Evolutionary conservation across 257 asterid species (phyloP), one percentile per base, ranked within the genome.

Genomic region (Plantago major): DNA sequence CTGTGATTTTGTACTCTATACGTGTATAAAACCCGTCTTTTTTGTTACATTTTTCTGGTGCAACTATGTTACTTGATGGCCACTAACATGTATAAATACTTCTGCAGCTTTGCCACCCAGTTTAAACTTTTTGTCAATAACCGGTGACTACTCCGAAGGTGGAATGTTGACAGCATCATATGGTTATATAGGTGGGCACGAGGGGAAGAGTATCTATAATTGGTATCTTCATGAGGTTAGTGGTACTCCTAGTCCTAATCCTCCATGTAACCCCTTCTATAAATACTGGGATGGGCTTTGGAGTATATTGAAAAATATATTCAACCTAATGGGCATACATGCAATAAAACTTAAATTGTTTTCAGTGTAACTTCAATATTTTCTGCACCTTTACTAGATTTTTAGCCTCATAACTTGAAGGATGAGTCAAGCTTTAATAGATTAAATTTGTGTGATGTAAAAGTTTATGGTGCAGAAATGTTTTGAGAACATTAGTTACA

Each of bases 171-270:
- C 97, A 14, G 97, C 99, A 50, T 89, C 99, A 46, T 89, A 89
- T 75, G 97, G 97, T 58, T 93, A 89, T 71, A 79, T 93, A 15
- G 99, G 99, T 46, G 99, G 99, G 60, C 99, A 89, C 65, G 97
- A 93, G 76, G 99, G 97, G 70, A 89, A 77, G 80, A 87, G 97
- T 69, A 72, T 81, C 75, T 89, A 84, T 58, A 79, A 74, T 68
- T 93, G 99, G 99, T 80, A 87, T 78, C 77, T 80, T 82, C 94
- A 84, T 6, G 94, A 85, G 97, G 99, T 93, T 78, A 64, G 56
- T 18, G 55, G 18, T 58, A 54, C 28, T 71, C 19, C 53, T 40
- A 58, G 46, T 33, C 65, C 37, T 33, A 57, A 11, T 16, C 16
- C 26, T 42, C 55, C 17, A 42, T 60, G 15, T 44, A 44, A n/a